Base-by-base conservation (phyloP, 2,329 filamentous ascomycete species). In the Fusarium nematophilum region DNA sequence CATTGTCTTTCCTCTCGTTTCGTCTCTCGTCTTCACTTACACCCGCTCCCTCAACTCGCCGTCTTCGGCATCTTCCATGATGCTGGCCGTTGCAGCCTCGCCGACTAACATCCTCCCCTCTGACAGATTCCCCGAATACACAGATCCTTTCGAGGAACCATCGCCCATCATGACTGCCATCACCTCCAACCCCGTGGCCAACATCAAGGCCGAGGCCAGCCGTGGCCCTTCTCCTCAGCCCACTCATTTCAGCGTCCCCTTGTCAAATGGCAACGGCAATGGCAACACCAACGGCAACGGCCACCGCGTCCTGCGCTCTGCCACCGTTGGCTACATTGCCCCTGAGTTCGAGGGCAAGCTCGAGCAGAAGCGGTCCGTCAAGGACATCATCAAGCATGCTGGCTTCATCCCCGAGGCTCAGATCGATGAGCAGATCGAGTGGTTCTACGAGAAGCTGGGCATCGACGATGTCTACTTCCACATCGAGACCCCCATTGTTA, bases 391-490 rank as follows among this genome's bases (percentile, higher is more conserved):
- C 67, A 83, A 87, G 71, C 85, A 89, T 64, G 90, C 89, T 72
- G 91, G 89, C 57, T 97, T 96, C 85, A 91, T 99, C 59, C 95
- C 95, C 2, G 83, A 86, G 53, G 83, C 90, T 46, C 90, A 96
- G 65, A 85, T 97, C 61, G 90, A 96, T 61, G 84, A 88, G 21
- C 93, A 99, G 78, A 91, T 93, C 45, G 84, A 87, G 57, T 99
- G 95, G 94, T 99, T 99, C 82, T 99, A 99, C 82, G 91, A 95
- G 74, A 90, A 96, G 76, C 87, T 99, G 18, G 95, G 95, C 68
- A 99, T 99, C 70, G 95, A 99, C 72, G 95, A 97, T 82, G 94
- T 96, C 78, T 98, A 97, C 83, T 98, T 98, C 80, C 88, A 93
- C 73, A 93, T 94, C 65, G 93, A 97, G 80, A 86, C 85, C 5